Evolutionary conservation across 306 rosid species (phyloP).

Genomic region (Cotoneaster glaucophyllus): DNA sequence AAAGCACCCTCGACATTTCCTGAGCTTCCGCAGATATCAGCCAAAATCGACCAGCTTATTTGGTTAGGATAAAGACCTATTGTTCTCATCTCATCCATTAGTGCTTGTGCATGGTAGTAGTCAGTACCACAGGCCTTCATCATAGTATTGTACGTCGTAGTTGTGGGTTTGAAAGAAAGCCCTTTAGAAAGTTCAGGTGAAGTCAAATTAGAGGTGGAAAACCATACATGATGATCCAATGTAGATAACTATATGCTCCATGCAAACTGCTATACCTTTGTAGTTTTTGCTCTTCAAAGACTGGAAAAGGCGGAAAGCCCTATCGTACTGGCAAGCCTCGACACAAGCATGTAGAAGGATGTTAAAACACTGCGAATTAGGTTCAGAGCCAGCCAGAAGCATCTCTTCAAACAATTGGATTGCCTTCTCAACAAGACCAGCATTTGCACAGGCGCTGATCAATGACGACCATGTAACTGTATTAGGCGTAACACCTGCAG

Average conservation of each 20-base stretch:
- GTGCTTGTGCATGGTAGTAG: constrained; percentile 70
- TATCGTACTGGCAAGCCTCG: constrained; percentile 83
- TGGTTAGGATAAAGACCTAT: constrained; percentile 76
- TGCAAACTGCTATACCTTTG: constrained; percentile 19
- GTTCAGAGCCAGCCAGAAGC: constrained; percentile 77
- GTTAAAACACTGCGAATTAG: constrained; percentile 87
- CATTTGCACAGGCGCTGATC: constrained; percentile 91
- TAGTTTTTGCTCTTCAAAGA: constrained; percentile 55
- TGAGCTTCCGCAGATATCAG: constrained; percentile 66
- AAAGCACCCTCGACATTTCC: constrained; percentile 60
- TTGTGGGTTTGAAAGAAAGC: constrained; percentile 68
- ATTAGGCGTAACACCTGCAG: constrained; percentile 77
- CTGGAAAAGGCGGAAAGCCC: constrained; percentile 84
- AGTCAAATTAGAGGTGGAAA: constrained; percentile 33
- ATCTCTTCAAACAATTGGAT: constrained; percentile 85
- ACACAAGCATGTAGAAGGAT: constrained; percentile 90
- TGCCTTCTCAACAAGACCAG: constrained; percentile 84
- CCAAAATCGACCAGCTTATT: constrained; percentile 84
- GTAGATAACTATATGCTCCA: constrained; percentile 14
- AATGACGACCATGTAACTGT: constrained; percentile 83
- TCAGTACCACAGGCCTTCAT: constrained; percentile 96
- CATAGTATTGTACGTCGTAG: constrained; percentile 73
- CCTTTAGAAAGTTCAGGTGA: constrained; percentile 43
- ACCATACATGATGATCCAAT: constrained; percentile 12
- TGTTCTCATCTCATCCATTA: constrained; percentile 72